Conservation (phyloP, 257 asterid species). For the Solanum chmielewskii region DNA sequence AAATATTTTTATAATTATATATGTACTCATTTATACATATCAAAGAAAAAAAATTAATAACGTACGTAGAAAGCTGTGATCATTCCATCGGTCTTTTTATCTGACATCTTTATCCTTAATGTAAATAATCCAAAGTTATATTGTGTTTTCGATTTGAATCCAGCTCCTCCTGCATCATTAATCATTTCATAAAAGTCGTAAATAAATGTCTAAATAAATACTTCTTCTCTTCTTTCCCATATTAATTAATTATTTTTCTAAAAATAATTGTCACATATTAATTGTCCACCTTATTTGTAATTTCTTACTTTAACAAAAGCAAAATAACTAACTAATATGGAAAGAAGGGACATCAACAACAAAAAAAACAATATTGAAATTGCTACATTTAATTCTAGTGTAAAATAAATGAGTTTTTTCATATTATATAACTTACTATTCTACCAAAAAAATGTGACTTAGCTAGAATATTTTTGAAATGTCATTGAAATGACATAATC, state of each 20-base stretch:
- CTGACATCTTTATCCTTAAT: background rate
- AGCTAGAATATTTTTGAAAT: background rate
- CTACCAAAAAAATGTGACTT: background rate
- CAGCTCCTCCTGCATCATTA: background rate
- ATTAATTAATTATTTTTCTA: too few species aligned
- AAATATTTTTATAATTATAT: background rate
- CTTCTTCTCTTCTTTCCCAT: too few species aligned
- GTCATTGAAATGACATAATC: background rate
- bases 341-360: background rate
- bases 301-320: too few species aligned
- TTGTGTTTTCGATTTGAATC: background rate
- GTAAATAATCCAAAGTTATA: background rate
- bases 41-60: background rate
- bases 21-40: too few species aligned
- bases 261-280: too few species aligned
- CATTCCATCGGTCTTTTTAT: background rate
- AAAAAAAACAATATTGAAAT: background rate
- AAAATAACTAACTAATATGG: too few species aligned
- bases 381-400: background rate
- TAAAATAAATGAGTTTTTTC: background rate
- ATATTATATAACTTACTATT: background rate
- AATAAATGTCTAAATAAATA: too few species aligned
- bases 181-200: background rate
- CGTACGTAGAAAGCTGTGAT: background rate
- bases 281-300: too few species aligned